Evolutionary conservation across 2,329 filamentous ascomycete species (phyloP).

Genomic region (Cladosporium sp.): DNA sequence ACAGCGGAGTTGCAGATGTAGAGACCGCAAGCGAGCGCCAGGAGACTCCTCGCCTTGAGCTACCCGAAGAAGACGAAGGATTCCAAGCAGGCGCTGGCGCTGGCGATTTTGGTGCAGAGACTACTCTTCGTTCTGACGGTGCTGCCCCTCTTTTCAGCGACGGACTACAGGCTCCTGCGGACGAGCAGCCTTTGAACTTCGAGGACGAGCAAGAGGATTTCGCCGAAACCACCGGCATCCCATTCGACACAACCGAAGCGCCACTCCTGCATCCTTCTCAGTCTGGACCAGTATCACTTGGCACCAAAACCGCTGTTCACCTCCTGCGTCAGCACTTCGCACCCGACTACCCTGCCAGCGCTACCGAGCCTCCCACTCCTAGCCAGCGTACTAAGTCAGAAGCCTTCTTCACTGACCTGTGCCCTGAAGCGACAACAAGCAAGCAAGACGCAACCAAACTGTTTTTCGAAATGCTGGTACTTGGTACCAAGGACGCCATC

Average conservation of each 20-base stretch:
- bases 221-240: slow-evolving; percentile 23
- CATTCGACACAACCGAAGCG: slow-evolving; percentile 74
- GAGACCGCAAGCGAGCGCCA: slow-evolving; percentile 47
- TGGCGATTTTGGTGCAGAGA: slow-evolving; percentile 30
- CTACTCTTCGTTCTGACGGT: slow-evolving; percentile 17
- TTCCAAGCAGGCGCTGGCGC: slow-evolving; percentile 26
- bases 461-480: slow-evolving; percentile 95
- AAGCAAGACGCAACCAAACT: slow-evolving; percentile 96
- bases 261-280: slow-evolving; percentile 76
- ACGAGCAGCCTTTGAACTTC: slow-evolving; percentile 18
- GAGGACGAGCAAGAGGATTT: slow-evolving; percentile 29
- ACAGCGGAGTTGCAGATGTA: slow-evolving; percentile 78
- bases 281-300: slow-evolving; percentile 78
- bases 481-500: slow-evolving; percentile 96
- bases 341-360: slow-evolving; percentile 48
- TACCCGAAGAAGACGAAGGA: slow-evolving; percentile 28
- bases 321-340: slow-evolving; percentile 79
- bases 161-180: slow-evolving; percentile 18
- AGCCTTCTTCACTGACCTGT: slow-evolving; percentile 84
- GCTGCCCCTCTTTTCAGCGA: slow-evolving; percentile 18
- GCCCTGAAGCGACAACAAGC: slow-evolving; percentile 74
- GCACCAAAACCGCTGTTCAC: slow-evolving; percentile 94
- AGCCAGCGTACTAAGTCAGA: slow-evolving; percentile 69
- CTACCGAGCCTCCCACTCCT: slow-evolving; percentile 61
- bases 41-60: slow-evolving; percentile 26